A percentile compares a stretch with the other conserved stretches of the same genome.
Evolutionary conservation across 768 basidiomycete genomes (phyloP).

Genomic region (Dacryopinax primogenitus): DNA sequence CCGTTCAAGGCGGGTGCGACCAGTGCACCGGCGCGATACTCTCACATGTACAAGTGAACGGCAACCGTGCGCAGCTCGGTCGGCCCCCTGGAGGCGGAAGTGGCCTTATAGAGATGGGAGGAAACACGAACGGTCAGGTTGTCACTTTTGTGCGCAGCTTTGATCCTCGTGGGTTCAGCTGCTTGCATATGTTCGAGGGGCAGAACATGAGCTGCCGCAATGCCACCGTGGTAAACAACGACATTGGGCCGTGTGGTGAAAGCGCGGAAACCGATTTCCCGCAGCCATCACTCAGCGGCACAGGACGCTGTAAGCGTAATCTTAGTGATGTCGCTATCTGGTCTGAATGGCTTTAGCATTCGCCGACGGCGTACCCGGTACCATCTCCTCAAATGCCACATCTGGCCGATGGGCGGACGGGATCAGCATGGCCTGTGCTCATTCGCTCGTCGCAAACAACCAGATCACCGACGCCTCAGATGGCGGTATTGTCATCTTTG

Average conservation of each 20-base stretch:
- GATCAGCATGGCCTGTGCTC: conserved; percentile 24
- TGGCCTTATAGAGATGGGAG: conserved; percentile 78
- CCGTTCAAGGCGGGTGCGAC: conserved; percentile 52
- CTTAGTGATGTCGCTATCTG: background rate
- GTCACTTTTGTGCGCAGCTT: conserved; percentile 64
- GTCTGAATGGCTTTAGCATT: background rate
- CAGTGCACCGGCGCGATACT: conserved; percentile 50
- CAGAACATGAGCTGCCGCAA: conserved; percentile 45
- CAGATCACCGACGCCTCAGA: conserved; percentile 23
- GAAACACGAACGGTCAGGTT: conserved; percentile 51
- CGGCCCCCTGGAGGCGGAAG: conserved; percentile 45
- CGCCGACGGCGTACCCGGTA: background rate
- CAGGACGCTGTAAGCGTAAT: background rate
- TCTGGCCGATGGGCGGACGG: conserved; percentile 27
- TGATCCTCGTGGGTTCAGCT: conserved; percentile 70
- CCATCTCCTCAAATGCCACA: conserved; percentile 1
- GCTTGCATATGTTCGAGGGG: conserved; percentile 66
- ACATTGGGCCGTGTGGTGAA: conserved; percentile 36
- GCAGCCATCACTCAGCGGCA: background rate
- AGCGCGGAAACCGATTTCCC: conserved; percentile 3
- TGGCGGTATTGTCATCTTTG: conserved; percentile 25
- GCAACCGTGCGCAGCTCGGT: conserved; percentile 56
- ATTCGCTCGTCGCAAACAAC: conserved; percentile 23
- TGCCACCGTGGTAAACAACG: conserved; percentile 60
- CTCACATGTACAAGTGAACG: conserved; percentile 59